Conservation (phyloP, 2,329 filamentous ascomycete species). For the Fusarium hostae region DNA sequence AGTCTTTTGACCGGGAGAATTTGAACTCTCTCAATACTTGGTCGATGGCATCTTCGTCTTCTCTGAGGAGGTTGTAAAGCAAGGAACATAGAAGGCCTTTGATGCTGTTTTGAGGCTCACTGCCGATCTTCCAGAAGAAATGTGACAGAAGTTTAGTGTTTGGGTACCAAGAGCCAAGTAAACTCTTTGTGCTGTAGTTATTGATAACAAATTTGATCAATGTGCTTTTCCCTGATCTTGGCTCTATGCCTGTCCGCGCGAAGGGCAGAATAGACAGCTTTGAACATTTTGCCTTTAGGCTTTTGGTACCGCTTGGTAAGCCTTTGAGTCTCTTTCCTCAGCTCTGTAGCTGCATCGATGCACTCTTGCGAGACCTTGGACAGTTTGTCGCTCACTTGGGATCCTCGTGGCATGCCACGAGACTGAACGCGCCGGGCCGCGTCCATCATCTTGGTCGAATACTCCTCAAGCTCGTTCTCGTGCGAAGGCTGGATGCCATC, state of each 20-base stretch:
- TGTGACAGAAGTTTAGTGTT: background rate
- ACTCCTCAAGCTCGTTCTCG: background rate
- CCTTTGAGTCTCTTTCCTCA: background rate
- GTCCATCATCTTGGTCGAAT: background rate
- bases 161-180: accelerated
- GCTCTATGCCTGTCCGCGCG: accelerated
- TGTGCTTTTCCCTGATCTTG: background rate
- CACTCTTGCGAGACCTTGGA: background rate
- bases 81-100: background rate
- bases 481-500: background rate
- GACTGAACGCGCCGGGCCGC: background rate
- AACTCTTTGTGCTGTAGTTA: accelerated
- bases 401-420: background rate
- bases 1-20: background rate
- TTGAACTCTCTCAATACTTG: accelerated
- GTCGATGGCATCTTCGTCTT: accelerated
- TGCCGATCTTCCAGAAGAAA: constrained; percentile 13
- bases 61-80: accelerated
- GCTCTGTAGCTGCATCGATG: accelerated
- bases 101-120: background rate
- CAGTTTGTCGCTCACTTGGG: background rate
- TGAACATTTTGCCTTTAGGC: background rate
- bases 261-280: background rate
- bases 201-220: background rate
- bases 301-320: background rate